Percentiles rank a stretch among this genome's conserved stretches.
These are phyloP conservation scores for Neurospora sp. DNA, from an alignment of 2,329 filamentous ascomycete genomes.

Conservation along the genomic window DNA sequence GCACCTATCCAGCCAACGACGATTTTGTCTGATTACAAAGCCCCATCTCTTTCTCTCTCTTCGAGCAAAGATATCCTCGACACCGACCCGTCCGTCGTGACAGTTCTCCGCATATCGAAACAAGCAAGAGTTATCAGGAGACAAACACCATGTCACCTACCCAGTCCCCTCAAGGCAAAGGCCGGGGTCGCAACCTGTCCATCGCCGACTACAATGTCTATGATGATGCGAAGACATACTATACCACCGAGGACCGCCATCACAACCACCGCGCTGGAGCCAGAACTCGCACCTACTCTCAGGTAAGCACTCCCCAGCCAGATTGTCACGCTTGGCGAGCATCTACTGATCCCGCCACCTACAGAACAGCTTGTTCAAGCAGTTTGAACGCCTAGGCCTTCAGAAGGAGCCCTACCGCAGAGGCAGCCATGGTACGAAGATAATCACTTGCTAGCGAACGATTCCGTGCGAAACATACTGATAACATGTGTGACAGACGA, in stretches of 20 bases:
- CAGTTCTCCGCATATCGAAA: neutral
- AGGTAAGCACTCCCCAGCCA: slow-evolving; percentile 26
- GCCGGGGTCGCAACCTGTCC: slow-evolving; percentile 17
- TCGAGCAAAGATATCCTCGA: neutral
- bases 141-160: neutral
- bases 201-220: slow-evolving; percentile 40
- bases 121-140: neutral
- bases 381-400: slow-evolving; percentile 41
- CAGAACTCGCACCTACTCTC: slow-evolving; percentile 47
- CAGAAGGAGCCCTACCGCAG: slow-evolving; percentile 44
- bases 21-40: neutral
- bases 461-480: neutral
- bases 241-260: slow-evolving; percentile 45
- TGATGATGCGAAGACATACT: slow-evolving; percentile 51
- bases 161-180: neutral
- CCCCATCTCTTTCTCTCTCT: neutral
- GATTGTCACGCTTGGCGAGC: neutral
- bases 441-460: too few species aligned
- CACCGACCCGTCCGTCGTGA: neutral
- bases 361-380: slow-evolving; percentile 44
- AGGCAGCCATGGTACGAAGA: slow-evolving; percentile 46
- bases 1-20: neutral
- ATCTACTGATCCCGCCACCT: neutral
- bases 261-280: slow-evolving; percentile 34
- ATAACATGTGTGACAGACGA: slow-evolving; percentile 51